These are phyloP conservation scores for Aspergillus heteromorphus DNA, from an alignment of 495 filamentous ascomycete genomes.

Conservation along the genomic window DNA sequence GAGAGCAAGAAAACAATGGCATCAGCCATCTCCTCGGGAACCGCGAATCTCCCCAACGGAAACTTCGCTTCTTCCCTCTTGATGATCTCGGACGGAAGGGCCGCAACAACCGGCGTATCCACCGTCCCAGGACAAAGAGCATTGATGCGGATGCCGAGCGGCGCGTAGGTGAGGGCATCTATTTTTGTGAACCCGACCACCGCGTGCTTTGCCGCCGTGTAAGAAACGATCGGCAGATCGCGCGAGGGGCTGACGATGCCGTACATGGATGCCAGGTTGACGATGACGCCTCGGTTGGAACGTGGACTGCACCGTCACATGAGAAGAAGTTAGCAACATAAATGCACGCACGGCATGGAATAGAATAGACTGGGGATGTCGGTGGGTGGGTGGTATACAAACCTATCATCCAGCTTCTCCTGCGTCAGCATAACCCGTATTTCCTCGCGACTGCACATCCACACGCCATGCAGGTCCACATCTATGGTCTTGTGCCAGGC, in stretches of 20 bases:
- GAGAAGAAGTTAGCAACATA: not conserved
- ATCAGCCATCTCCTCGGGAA: not conserved
- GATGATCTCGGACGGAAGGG: not conserved
- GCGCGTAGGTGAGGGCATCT: not conserved
- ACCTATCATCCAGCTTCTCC: not conserved
- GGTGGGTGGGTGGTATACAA: not conserved
- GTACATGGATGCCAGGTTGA: not conserved
- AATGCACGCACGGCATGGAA: too few species aligned
- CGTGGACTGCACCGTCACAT: not conserved
- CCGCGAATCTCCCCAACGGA: not conserved
- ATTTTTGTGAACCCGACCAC: not conserved
- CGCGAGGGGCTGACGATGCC: not conserved
- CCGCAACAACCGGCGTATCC: not conserved
- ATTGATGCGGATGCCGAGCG: not conserved
- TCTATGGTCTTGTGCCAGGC: not conserved
- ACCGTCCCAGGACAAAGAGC: not conserved
- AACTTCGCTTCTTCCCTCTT: not conserved
- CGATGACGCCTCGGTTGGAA: not conserved
- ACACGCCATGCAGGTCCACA: not conserved
- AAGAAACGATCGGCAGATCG: not conserved
- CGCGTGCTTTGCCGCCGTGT: not conserved
- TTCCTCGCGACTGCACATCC: not conserved
- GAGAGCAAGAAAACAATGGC: not conserved
- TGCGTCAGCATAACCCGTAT: not conserved
- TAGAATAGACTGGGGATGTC: too few species aligned